Conservation (phyloP, 1,284 basidiomycete genomes). For the Tetrapyrgos nigripes region DNA sequence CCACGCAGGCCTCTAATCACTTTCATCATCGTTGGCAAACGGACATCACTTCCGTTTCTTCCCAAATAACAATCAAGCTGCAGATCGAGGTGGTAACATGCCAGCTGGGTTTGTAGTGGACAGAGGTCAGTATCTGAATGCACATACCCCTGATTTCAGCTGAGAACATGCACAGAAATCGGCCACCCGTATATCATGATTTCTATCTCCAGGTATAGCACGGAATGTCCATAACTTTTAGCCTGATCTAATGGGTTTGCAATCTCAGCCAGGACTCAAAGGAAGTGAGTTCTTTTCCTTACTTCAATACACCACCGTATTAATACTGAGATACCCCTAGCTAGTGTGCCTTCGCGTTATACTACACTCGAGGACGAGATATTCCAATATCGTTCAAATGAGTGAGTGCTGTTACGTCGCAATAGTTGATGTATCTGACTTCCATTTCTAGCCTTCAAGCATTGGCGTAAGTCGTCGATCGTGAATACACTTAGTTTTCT, state of each 20-base stretch:
- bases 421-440: neutral
- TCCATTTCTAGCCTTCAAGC: conserved; percentile 5
- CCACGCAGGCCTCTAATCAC: conserved; percentile 64
- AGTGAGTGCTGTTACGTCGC: neutral
- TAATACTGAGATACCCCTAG: neutral
- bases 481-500: neutral
- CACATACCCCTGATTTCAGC: neutral
- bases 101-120: conserved; percentile 80
- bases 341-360: conserved; percentile 9
- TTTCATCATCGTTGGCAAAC: conserved; percentile 77
- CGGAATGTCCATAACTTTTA: too few relatives aligned
- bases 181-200: conserved; percentile 80
- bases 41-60: conserved; percentile 56
- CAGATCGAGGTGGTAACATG: conserved; percentile 74
- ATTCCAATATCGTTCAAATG: neutral
- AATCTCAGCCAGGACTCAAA: conserved; percentile 31
- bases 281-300: conserved; percentile 3
- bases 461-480: conserved; percentile 1
- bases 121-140: too few relatives aligned
- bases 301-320: neutral
- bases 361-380: conserved; percentile 11
- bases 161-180: conserved; percentile 40
- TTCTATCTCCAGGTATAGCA: conserved; percentile 85
- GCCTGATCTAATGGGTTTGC: too few relatives aligned
- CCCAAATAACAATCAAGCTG: conserved; percentile 42